Base-by-base conservation (phyloP, 768 basidiomycete species). In the Lenzites betulinus region DNA sequence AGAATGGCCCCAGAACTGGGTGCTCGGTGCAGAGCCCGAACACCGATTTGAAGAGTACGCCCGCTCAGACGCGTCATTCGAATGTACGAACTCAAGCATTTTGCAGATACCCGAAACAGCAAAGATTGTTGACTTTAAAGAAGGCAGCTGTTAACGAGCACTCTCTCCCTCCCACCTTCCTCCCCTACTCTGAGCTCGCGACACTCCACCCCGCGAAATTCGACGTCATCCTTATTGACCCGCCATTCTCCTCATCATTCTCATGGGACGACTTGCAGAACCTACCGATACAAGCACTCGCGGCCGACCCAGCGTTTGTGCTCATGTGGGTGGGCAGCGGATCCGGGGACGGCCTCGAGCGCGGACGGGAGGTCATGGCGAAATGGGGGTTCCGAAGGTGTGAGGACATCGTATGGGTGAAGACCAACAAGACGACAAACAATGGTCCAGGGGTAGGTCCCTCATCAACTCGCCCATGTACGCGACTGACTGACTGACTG, bases 331-430 rank as follows among this genome's bases (percentile, higher is more conserved):
- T 97, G 1, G 97, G 97, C 6, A 88, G 86, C 63, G 94, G 94
- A 2, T 90, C 90, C 7, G 87, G 89, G 3, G 93, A 92, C 50
- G 97, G 95, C 0, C 79, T 99, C 28, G 97, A 99, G 71, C 81
- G 89, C 35, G 97, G 97, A 0, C 77, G 95, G 35, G 96, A 98
- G 73, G 78, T 95, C 26, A 81, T 99, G 39, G 90, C 88, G 1
- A 90, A 86, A 73, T 99, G 96, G 95, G 97, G 96, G 3, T 96
- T 94, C 70, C 78, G 94, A 43, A 76, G 97, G 51, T 97, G 94
- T 68, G 97, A 99, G 69, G 97, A 99, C 70, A 92, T 99, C n/a
- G 92, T 97, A 5, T 98, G 95, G 95, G 89, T 97, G 57, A 94
- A 93, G 77, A 95, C 93, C 47, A 99, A 98, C 71, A 82, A 81